These are phyloP conservation scores for Trichoderma arundinaceum DNA, from an alignment of 2,329 filamentous ascomycete genomes.

Conservation along the genomic window DNA sequence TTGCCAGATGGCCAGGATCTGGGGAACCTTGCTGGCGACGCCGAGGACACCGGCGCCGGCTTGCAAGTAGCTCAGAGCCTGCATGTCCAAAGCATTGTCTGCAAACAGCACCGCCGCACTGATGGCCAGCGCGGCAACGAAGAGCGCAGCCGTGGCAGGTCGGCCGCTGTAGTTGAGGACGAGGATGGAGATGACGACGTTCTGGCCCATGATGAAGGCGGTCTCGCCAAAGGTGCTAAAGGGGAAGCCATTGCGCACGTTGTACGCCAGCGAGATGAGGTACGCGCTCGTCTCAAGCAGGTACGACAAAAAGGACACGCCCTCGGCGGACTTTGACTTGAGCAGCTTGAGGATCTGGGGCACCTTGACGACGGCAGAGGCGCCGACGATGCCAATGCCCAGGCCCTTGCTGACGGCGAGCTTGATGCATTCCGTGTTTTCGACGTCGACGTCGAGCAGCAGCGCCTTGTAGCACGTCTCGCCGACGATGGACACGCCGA, in stretches of 20 bases:
- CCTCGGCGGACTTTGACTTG: slow-evolving; percentile 77
- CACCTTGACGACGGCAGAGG: slow-evolving; percentile 91
- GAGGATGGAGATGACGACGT: slow-evolving; percentile 84
- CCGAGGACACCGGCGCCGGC: slow-evolving; percentile 82
- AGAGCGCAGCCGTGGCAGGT: slow-evolving; percentile 70
- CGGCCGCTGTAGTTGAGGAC: slow-evolving; percentile 83
- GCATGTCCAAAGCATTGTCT: slow-evolving; percentile 66
- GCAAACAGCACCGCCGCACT: slow-evolving; percentile 73
- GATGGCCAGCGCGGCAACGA: slow-evolving; percentile 77
- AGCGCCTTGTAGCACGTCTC: slow-evolving; percentile 83
- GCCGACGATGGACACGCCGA: slow-evolving; percentile 81
- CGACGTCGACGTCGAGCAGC: slow-evolving; percentile 81
- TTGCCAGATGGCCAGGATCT: slow-evolving; percentile 85
- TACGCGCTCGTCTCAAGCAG: slow-evolving; percentile 88
- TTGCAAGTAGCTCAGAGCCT: slow-evolving; percentile 75
- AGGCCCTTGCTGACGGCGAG: slow-evolving; percentile 90
- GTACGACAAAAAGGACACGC: slow-evolving; percentile 89
- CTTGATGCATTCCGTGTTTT: slow-evolving; percentile 80
- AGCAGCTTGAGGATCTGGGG: slow-evolving; percentile 95
- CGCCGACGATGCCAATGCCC: slow-evolving; percentile 90
- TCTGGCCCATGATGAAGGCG: slow-evolving; percentile 88
- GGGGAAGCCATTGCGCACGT: slow-evolving; percentile 86
- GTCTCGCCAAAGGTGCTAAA: slow-evolving; percentile 98
- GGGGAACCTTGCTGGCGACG: slow-evolving; percentile 89
- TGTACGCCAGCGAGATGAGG: slow-evolving; percentile 90